Evolutionary conservation across 331 rosid species (phyloP), one percentile per base, ranked within the genome.

Genomic region (Spiraea crenata): DNA sequence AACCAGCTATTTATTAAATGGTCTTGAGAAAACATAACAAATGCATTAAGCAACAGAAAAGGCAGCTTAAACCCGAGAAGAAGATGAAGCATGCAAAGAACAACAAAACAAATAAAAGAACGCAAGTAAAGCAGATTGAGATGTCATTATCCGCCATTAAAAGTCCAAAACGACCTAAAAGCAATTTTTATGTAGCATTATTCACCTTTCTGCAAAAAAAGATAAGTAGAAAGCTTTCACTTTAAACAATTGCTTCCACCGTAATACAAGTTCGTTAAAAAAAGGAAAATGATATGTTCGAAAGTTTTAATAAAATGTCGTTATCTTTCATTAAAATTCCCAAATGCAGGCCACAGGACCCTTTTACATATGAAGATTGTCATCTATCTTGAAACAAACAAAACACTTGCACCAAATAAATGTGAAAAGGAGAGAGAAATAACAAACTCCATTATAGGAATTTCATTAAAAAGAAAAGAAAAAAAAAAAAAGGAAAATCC

Each of bases 341-440:
- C 25, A 76, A 66, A n/a, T 52, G 35, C 6, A 25, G 60, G 46
- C 63, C 56, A 15, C 11, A 51, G 44, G 20, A 40, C 49, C 58
- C 35, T 58, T 57, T 42, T 19, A 9, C 9, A 9, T 38, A 51
- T 17, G 38, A 34, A 57, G 17, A 35, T 69, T 45, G 54, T 70
- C 76, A 61, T 71, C 31, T 41, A 79, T 74, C 72, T 14, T 41
- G 64, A 69, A 56, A 47, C 34, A 47, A 78, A 52, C 19, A 66
- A 47, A 49, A 34, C 5, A 31, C 14, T 14, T 4, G 31, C 31
- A 49, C 19, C 54, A 16, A 38, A 49, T 2, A 49, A 55, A 63
- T 19, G 62, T 11, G 34, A 19, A 50, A 44, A 35, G 37, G 31
- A 55, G 40, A 65, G 17, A 65, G 11, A 74, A 9, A 16, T 25